These are phyloP conservation scores for Pleurotus tuoliensis DNA, from an alignment of 768 basidiomycete species.

Conservation along the genomic window DNA sequence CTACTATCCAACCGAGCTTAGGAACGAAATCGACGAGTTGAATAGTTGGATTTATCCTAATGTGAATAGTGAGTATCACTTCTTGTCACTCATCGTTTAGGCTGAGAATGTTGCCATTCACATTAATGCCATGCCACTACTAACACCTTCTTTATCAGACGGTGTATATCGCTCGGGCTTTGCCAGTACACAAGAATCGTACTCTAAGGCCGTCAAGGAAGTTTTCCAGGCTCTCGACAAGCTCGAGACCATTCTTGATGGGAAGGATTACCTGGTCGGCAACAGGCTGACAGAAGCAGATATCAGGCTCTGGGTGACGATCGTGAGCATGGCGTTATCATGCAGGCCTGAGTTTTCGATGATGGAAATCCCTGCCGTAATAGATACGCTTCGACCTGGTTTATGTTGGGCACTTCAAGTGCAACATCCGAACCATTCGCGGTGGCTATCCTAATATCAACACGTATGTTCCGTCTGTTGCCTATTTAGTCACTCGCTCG, in stretches of 20 bases:
- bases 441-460: conserved; percentile 84
- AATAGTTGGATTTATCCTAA: conserved; percentile 86
- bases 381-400: conserved; percentile 88
- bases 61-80: conserved; percentile 64
- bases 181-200: conserved; percentile 76
- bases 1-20: conserved; percentile 72
- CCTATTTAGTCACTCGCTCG: not conserved
- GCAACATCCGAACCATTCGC: conserved; percentile 83
- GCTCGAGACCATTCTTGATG: conserved; percentile 71
- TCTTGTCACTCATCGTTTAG: too few relatives aligned
- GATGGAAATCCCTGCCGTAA: not conserved
- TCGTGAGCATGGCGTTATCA: conserved; percentile 45
- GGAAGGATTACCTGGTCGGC: conserved; percentile 85
- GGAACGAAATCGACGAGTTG: conserved; percentile 74
- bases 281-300: conserved; percentile 80
- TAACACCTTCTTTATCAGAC: conserved; percentile 27
- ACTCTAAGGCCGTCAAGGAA: conserved; percentile 68
- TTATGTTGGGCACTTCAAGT: conserved; percentile 92
- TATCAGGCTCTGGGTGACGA: conserved; percentile 88
- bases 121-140: not conserved
- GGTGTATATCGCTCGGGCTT: conserved; percentile 92
- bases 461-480: conserved; percentile 30
- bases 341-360: too few relatives aligned
- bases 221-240: conserved; percentile 80
- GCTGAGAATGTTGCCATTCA: too few relatives aligned